phyloP scores from a whole-genome alignment of 176 grass and related monocot species.

The Echinochloa phyllopogon region DNA sequence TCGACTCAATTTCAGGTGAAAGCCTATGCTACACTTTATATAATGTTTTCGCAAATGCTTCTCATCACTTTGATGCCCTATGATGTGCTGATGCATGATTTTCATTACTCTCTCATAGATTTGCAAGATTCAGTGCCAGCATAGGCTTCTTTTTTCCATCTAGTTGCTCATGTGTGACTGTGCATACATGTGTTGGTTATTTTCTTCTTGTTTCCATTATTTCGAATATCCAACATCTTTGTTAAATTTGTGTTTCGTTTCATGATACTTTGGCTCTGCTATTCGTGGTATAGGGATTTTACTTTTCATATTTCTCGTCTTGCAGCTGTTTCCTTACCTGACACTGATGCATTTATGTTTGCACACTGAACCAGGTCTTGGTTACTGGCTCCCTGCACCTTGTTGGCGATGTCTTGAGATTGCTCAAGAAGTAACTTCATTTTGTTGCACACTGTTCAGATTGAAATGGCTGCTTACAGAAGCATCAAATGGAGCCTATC shows the following conservation, averaged over 20 bases:
- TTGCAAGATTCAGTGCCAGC: background rate
- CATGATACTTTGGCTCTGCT: background rate
- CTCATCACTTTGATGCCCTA: background rate
- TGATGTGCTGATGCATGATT: slow-evolving; percentile 19
- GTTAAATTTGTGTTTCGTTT: slow-evolving; percentile 1
- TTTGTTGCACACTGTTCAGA: slow-evolving; percentile 26
- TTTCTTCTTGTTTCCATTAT: slow-evolving; percentile 27
- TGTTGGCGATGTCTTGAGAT: slow-evolving; percentile 73
- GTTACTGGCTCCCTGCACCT: slow-evolving; percentile 86
- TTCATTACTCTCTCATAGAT: background rate
- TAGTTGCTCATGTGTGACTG: background rate
- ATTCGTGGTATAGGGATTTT: slow-evolving; percentile 4
- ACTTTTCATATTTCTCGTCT: slow-evolving; percentile 12
- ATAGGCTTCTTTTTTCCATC: too few species aligned
- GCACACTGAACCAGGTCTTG: slow-evolving; percentile 55
- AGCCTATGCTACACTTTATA: slow-evolving; percentile 11
- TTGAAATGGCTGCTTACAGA: slow-evolving; percentile 28
- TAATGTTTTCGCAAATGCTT: slow-evolving; percentile 38
- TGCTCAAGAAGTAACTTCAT: slow-evolving; percentile 58
- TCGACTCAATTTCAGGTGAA: slow-evolving; percentile 74
- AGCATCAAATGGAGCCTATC: background rate
- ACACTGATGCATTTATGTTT: slow-evolving; percentile 42
- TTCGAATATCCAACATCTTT: slow-evolving; percentile 5
- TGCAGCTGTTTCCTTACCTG: slow-evolving; percentile 34
- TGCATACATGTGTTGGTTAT: background rate